phyloP scores from a whole-genome alignment of 2,329 filamentous ascomycete species.

The Davidsoniella virescens region DNA sequence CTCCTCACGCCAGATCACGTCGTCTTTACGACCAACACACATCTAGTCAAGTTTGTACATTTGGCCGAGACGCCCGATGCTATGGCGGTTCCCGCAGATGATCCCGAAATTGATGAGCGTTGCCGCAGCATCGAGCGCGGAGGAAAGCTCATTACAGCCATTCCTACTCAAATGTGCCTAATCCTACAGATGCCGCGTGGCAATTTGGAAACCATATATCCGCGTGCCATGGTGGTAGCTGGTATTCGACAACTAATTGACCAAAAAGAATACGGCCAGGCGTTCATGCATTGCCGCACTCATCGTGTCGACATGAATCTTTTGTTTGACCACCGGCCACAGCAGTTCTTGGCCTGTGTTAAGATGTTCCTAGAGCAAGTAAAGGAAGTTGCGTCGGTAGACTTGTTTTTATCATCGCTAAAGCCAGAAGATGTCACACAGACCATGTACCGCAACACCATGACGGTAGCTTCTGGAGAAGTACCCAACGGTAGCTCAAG shows the following conservation, averaged over 20 bases:
- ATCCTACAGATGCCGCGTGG: conserved; percentile 91
- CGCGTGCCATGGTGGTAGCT: conserved; percentile 78
- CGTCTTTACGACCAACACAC: conserved; percentile 81
- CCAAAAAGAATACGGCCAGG: conserved; percentile 61
- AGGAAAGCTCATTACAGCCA: conserved; percentile 69
- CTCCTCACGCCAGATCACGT: conserved; percentile 66
- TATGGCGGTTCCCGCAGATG: conserved; percentile 69
- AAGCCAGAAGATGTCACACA: conserved; percentile 87
- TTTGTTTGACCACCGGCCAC: conserved; percentile 78
- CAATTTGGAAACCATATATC: conserved; percentile 89
- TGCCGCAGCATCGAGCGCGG: conserved; percentile 87
- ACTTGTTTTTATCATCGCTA: conserved; percentile 78
- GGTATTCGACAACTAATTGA: conserved; percentile 74
- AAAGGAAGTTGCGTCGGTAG: conserved; percentile 64
- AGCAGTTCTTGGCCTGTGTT: conserved; percentile 66
- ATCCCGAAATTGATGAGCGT: conserved; percentile 80
- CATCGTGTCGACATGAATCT: conserved; percentile 98
- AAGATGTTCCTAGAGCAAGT: conserved; percentile 70
- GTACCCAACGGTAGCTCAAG: conserved; percentile 9
- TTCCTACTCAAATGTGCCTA: conserved; percentile 72
- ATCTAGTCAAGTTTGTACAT: conserved; percentile 89
- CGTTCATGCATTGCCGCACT: conserved; percentile 75
- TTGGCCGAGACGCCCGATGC: conserved; percentile 46
- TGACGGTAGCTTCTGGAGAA: conserved; percentile 22
- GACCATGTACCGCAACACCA: conserved; percentile 85